Conservation (phyloP, 257 asterid genomes). For the Solanum gandarillasii region DNA sequence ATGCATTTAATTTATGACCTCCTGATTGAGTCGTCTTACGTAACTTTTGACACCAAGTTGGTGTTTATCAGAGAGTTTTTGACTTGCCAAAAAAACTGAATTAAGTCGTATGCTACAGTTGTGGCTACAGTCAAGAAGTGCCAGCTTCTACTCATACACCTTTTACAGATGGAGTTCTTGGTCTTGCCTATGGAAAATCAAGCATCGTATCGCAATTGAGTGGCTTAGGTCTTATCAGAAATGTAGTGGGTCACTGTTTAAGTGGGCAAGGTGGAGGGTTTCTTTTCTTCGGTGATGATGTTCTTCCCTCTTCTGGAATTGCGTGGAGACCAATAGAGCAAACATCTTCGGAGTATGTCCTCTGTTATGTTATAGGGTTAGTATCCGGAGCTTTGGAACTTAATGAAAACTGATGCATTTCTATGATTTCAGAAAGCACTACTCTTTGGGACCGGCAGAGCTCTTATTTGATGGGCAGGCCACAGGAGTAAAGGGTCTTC, state of each 20-base stretch:
- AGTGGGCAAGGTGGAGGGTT: conserved; percentile 74
- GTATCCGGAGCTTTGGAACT: neutral
- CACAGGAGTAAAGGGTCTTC: conserved; percentile 14
- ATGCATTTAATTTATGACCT: neutral
- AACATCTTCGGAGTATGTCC: conserved; percentile 18
- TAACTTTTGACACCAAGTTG: neutral
- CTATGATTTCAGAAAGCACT: conserved; percentile 19
- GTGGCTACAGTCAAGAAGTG: conserved; percentile 85
- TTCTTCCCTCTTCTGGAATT: conserved; percentile 35
- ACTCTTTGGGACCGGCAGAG: conserved; percentile 26
- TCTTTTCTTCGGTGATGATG: conserved; percentile 81
- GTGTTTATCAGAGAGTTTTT: neutral
- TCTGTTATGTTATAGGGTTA: neutral
- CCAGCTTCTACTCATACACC: conserved; percentile 37
- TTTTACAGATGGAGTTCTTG: conserved; percentile 83
- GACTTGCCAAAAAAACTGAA: neutral
- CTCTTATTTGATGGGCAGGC: conserved; percentile 15
- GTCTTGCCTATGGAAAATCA: conserved; percentile 76
- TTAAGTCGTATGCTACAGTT: conserved; percentile 27
- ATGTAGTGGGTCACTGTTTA: conserved; percentile 79
- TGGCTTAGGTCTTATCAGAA: conserved; percentile 38
- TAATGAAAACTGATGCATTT: neutral
- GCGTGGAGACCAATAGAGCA: conserved; percentile 25
- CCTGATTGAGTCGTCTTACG: neutral
- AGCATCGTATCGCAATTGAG: conserved; percentile 63